Percentiles rank a stretch among this genome's conserved stretches.
phyloP scores from a whole-genome alignment of 139 green algal genomes.

The Trebouxia sp. region DNA sequence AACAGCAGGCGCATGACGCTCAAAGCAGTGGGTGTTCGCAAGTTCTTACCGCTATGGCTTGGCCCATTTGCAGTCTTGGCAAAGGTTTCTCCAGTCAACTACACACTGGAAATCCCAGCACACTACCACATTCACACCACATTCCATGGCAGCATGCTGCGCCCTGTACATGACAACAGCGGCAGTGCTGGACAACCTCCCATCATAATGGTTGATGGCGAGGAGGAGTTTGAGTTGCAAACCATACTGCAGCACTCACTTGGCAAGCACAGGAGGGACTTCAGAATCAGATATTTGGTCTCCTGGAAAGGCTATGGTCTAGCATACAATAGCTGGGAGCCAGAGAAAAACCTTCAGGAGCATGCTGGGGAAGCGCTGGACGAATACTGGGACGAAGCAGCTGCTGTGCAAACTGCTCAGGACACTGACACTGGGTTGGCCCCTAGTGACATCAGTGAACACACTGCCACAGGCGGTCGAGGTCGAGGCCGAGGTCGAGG shows the following conservation, averaged over 20 bases:
- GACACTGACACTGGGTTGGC: no score
- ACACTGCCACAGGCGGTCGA: neutral
- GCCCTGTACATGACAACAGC: neutral
- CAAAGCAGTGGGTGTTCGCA: constrained; percentile 27
- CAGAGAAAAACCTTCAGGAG: neutral
- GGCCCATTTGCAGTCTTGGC: constrained; percentile 49
- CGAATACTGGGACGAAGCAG: neutral
- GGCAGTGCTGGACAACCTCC: neutral
- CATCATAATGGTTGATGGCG: neutral
- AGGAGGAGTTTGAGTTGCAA: constrained; percentile 28
- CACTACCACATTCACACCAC: constrained; percentile 38
- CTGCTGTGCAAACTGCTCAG: no score
- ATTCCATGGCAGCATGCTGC: constrained; percentile 36
- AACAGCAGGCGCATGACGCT: constrained; percentile 37
- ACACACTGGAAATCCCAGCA: constrained; percentile 39
- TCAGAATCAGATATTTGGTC: constrained; percentile 1
- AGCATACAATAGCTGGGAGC: constrained; percentile 5
- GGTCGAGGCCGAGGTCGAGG: neutral
- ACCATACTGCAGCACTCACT: constrained; percentile 5
- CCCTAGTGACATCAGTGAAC: no score
- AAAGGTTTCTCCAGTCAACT: constrained; percentile 11
- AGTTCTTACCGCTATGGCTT: constrained; percentile 46
- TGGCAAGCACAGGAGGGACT: neutral
- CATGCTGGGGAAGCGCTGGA: neutral
- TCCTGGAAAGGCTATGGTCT: constrained; percentile 1